A percentile compares a stretch with the other conserved stretches of the same genome.
These are phyloP conservation scores for Lizonia empirigonia DNA, from an alignment of 2,329 filamentous ascomycete genomes.

Conservation along the genomic window DNA sequence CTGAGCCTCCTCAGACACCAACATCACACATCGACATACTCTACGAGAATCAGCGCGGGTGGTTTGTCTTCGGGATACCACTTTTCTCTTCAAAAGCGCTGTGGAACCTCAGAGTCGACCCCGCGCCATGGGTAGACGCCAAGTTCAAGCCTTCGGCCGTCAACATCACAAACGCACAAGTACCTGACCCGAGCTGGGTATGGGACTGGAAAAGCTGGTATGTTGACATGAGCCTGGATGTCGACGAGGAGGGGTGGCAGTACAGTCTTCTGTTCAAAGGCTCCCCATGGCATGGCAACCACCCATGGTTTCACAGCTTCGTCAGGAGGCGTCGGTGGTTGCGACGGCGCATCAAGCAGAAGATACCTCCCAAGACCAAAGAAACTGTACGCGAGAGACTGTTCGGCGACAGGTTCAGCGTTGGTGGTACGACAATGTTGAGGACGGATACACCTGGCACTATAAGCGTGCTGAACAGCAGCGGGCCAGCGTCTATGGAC, in stretches of 20 bases:
- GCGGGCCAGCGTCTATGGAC: slow-evolving; percentile 45
- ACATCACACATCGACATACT: slow-evolving; percentile 72
- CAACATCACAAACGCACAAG: slow-evolving; percentile 82
- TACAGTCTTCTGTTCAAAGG: slow-evolving; percentile 84
- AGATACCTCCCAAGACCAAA: slow-evolving; percentile 43
- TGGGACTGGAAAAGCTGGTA: slow-evolving; percentile 81
- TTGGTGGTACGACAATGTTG: slow-evolving; percentile 46
- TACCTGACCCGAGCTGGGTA: slow-evolving; percentile 93
- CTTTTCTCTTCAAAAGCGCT: slow-evolving; percentile 89
- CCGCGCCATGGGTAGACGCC: slow-evolving; percentile 80
- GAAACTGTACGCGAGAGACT: slow-evolving; percentile 39
- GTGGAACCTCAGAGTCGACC: slow-evolving; percentile 75
- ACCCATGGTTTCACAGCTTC: slow-evolving; percentile 92
- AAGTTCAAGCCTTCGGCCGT: slow-evolving; percentile 62
- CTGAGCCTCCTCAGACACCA: slow-evolving; percentile 27
- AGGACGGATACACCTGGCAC: slow-evolving; percentile 51
- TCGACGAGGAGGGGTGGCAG: slow-evolving; percentile 93
- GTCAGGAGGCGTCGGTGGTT: slow-evolving; percentile 91
- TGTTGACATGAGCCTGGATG: slow-evolving; percentile 77
- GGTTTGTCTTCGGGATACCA: slow-evolving; percentile 84
- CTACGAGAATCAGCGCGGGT: slow-evolving; percentile 94
- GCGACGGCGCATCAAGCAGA: slow-evolving; percentile 74
- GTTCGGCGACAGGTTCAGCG: slow-evolving; percentile 48
- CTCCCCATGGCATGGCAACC: slow-evolving; percentile 78
- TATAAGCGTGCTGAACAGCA: slow-evolving; percentile 45